Evolutionary conservation across 1,284 basidiomycete genomes (phyloP), one percentile per base, ranked within the genome.

Genomic region (Ceratobasidium sp.): DNA sequence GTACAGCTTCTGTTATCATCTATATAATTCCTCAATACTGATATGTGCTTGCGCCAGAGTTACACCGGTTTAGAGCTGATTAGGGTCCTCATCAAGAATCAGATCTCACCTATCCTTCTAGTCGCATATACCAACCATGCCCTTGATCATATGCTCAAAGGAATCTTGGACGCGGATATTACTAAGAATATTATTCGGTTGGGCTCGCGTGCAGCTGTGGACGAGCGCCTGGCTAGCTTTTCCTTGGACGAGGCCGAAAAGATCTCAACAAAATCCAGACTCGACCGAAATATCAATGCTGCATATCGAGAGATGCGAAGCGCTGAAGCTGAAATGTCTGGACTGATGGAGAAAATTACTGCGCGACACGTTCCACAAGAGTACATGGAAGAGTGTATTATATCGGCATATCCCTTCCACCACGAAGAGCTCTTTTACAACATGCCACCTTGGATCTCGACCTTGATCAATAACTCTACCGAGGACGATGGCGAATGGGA

Each of bases 121-220:
- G 91, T 94, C 62, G 91, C 91, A 0, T 92, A 90, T 83, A 94
- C 93, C 0, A 94, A 94, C 81, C 93, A 94, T 78, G 92, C 93
- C 0, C 85, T 94, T 0, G 92, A 94, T 78, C 91, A 93, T 78
- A 88, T 93, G 83, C 85, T 94, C 2, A 84, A 85, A 9, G 89
- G 89, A 0, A 86, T 93, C 2, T 84, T 93, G 1, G 90, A 93
- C 79, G 88, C 88, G 0, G 83, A 83, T 0, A 92, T 94, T 74
- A 93, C 92, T 0, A 83, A 84, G 0, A 87, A 89, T 52, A 87
- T 94, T 33, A 88, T 93, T 12, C 89, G 92, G 1, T 84, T 93
- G 2, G 93, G 93, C 0, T 87, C 89, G 23, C 86, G 90, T 9
- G 88, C 90, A 7, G 85, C 88, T 0, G 64, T 48, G 12, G 90